These are phyloP conservation scores for Xylaria scruposa DNA, from an alignment of 495 filamentous ascomycete species.

Conservation along the genomic window DNA sequence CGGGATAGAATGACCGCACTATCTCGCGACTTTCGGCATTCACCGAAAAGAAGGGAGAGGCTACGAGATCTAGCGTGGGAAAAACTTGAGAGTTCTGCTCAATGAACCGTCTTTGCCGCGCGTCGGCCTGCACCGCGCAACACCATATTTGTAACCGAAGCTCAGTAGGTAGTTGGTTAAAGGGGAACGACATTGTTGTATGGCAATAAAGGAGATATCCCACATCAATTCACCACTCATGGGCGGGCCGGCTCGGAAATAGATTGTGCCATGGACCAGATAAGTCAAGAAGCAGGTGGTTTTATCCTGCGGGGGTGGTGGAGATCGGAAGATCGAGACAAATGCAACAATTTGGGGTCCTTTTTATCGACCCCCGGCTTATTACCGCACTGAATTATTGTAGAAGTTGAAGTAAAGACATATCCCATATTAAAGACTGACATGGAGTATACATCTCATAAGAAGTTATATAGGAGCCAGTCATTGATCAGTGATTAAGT, in stretches of 20 bases:
- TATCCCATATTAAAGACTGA: not conserved
- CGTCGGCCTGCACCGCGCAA: conserved; percentile 13
- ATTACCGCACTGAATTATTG: not conserved
- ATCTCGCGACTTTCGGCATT: conserved; percentile 21
- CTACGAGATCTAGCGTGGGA: conserved; percentile 16
- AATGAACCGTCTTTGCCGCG: conserved; percentile 17
- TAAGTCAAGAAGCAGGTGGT: not conserved
- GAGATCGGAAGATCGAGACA: not conserved
- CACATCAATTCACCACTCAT: not conserved
- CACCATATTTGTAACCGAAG: conserved; percentile 49
- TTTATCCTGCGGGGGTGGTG: conserved; percentile 8
- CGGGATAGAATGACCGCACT: conserved; percentile 10
- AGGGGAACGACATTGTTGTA: conserved; percentile 37
- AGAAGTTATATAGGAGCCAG: conserved; percentile 12
- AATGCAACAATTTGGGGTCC: not conserved
- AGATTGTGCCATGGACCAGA: not conserved
- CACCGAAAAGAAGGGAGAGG: conserved; percentile 20
- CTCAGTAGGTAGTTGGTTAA: conserved; percentile 49
- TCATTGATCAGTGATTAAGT: conserved; percentile 4
- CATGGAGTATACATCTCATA: not conserved
- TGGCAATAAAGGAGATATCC: not conserved
- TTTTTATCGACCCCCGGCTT: not conserved
- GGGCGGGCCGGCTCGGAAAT: conserved; percentile 1
- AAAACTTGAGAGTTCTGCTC: conserved; percentile 20
- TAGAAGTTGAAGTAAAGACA: not conserved